Conservation (phyloP, 2,329 filamentous ascomycete species). For the Drechslera avenae region DNA sequence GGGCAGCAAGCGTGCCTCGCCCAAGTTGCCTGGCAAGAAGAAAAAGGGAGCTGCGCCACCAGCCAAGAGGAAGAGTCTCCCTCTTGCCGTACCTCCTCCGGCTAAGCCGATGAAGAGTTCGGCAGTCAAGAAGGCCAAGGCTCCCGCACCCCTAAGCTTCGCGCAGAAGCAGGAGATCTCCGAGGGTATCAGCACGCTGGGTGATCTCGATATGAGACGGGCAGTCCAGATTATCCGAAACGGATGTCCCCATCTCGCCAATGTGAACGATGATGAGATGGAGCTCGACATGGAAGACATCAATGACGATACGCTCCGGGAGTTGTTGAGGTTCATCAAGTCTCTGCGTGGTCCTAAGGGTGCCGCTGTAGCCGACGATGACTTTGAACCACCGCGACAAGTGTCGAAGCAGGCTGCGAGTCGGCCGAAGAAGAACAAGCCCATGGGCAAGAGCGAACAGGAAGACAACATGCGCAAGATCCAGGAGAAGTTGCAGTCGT, state of each 20-base stretch:
- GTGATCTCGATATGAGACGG: conserved; percentile 75
- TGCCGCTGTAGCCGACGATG: conserved; percentile 51
- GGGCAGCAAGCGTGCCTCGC: conserved; percentile 60
- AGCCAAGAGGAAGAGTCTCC: conserved; percentile 36
- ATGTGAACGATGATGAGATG: conserved; percentile 63
- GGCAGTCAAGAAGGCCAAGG: conserved; percentile 53
- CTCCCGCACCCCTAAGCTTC: conserved; percentile 70
- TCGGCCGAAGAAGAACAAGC: conserved; percentile 75
- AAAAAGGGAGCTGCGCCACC: conserved; percentile 46
- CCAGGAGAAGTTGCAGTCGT: conserved; percentile 59
- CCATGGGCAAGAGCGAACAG: conserved; percentile 75
- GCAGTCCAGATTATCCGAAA: conserved; percentile 90
- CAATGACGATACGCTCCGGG: conserved; percentile 58
- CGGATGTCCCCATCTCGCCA: conserved; percentile 71
- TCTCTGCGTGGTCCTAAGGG: conserved; percentile 47
- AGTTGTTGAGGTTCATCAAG: conserved; percentile 62
- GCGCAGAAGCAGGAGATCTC: conserved; percentile 92
- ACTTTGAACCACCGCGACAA: conserved; percentile 54
- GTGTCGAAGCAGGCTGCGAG: conserved; percentile 46
- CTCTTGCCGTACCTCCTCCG: conserved; percentile 38
- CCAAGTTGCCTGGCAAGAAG: conserved; percentile 54
- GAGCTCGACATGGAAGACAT: conserved; percentile 70
- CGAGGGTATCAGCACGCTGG: conserved; percentile 79
- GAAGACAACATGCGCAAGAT: conserved; percentile 69
- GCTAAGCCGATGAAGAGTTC: conserved; percentile 51